Base-by-base conservation (phyloP, 306 rosid genomes). In the Cyamopsis tetragonoloba region DNA sequence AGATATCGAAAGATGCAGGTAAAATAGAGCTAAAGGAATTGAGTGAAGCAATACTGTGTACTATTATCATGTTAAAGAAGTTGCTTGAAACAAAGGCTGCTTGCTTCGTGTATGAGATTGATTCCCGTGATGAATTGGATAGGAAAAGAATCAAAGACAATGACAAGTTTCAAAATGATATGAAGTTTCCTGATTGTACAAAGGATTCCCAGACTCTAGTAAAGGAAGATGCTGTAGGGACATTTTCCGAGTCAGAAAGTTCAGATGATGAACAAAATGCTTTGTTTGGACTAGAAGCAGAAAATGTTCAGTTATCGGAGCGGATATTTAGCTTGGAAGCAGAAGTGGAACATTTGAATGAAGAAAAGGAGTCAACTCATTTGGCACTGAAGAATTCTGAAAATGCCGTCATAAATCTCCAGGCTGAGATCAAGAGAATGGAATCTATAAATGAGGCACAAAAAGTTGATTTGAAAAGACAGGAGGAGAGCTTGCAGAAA, bases 251-350 rank as follows among this genome's bases (percentile, higher is more conserved):
- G 24, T 48, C 26, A 15, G 62, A 67, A 19, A 77, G 61, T 42
- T 53, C 54, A 7, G 62, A 74, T 34, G 46, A 26, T 55, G 84
- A 70, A 35, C 62, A 46, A 39, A 78, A 80, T 58, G 30, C 46
- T 69, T 41, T 82, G 61, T 62, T 37, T 47, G 85, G 68, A 30
- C 51, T 64, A 8, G 70, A 80, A 75, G 67, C 77, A 42, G 87
- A 80, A 71, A 78, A 82, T 34, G 57, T 62, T 11, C 62, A 71
- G 68, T 81, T 83, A 53, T 68, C 79, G 19, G 84, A 71, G 67
- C 46, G 47, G 37, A 69, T 78, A 49, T n/a, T 75, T 55, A 68
- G 48, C 37, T 80, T 86, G 66, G 88, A 83, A 60, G 82, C 82
- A 61, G 82, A 68, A 11, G 50, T 72, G 51, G 72, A 34, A 59